phyloP scores from a whole-genome alignment of 2,329 filamentous ascomycete species.

The Alternaria gansuensis region DNA sequence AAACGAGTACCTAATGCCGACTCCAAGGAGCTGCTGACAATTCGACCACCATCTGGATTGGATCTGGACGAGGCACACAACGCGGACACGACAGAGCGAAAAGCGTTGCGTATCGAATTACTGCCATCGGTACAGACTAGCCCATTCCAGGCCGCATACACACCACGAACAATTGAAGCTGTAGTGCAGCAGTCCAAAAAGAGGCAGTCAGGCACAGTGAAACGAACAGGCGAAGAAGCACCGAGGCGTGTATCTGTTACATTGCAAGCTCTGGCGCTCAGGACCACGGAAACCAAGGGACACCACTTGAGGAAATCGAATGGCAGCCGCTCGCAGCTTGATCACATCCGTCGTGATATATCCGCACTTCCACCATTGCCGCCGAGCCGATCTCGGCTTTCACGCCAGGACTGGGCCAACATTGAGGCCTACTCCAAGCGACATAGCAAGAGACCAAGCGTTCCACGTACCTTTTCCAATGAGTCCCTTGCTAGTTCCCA shows the following conservation, averaged over 20 bases:
- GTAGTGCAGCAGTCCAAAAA: constrained; percentile 24
- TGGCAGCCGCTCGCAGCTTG: constrained; percentile 34
- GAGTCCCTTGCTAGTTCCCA: constrained; percentile 23
- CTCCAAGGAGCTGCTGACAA: constrained; percentile 26
- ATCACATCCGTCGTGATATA: constrained; percentile 45
- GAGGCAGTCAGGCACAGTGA: constrained; percentile 24
- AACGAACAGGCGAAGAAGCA: constrained; percentile 39
- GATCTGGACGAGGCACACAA: constrained; percentile 21
- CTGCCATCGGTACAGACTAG: constrained; percentile 29
- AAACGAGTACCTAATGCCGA: constrained; percentile 13
- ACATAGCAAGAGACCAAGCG: constrained; percentile 36
- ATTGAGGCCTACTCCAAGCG: constrained; percentile 46
- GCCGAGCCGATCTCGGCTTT: constrained; percentile 41
- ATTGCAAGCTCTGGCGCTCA: constrained; percentile 33
- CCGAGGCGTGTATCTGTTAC: constrained; percentile 38
- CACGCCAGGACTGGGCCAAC: constrained; percentile 49
- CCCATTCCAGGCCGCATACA: constrained; percentile 29
- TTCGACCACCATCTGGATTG: constrained; percentile 22
- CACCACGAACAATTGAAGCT: constrained; percentile 23
- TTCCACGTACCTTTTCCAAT: constrained; percentile 28
- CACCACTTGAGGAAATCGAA: constrained; percentile 21
- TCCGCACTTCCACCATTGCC: constrained; percentile 44
- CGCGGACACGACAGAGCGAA: constrained; percentile 10
- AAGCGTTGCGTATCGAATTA: constrained; percentile 17
- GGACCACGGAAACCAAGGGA: constrained; percentile 26